Evolutionary conservation across 1,139 yeast genomes (phyloP).

Genomic region (Suhomyces maxii): DNA sequence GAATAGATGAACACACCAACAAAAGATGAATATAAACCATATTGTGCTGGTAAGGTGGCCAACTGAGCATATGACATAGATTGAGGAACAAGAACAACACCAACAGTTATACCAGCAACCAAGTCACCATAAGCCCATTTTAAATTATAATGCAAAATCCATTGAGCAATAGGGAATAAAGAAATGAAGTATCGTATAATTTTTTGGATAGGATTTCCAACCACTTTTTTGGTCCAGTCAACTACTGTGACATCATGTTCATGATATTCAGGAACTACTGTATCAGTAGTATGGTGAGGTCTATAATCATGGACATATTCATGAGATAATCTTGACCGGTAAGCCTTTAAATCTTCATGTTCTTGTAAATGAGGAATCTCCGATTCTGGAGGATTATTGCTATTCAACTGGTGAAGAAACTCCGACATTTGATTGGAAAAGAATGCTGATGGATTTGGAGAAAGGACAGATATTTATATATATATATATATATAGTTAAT

Average conservation of each 20-base stretch:
- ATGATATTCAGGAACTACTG: constrained; percentile 39
- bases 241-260: constrained; percentile 45
- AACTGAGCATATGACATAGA: constrained; percentile 92
- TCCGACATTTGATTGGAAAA: constrained; percentile 14
- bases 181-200: constrained; percentile 52
- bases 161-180: constrained; percentile 72
- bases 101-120: constrained; percentile 91
- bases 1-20: constrained; percentile 89
- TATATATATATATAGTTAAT: no score
- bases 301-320: constrained; percentile 4
- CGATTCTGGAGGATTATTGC: constrained; percentile 17
- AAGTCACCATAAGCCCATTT: constrained; percentile 82
- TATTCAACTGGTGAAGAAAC: constrained; percentile 15
- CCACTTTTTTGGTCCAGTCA: constrained; percentile 44
- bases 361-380: constrained; percentile 20
- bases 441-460: background rate
- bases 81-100: constrained; percentile 91
- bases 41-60: constrained; percentile 80
- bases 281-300: constrained; percentile 12
- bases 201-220: constrained; percentile 42
- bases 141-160: constrained; percentile 83
- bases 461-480: background rate
- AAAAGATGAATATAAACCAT: constrained; percentile 88
- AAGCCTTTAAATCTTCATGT: constrained; percentile 7
- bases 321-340: constrained; percentile 5